These are phyloP conservation scores for Papilionanthe hybrid DNA, from an alignment of 116 monocot species.

Conservation along the genomic window DNA sequence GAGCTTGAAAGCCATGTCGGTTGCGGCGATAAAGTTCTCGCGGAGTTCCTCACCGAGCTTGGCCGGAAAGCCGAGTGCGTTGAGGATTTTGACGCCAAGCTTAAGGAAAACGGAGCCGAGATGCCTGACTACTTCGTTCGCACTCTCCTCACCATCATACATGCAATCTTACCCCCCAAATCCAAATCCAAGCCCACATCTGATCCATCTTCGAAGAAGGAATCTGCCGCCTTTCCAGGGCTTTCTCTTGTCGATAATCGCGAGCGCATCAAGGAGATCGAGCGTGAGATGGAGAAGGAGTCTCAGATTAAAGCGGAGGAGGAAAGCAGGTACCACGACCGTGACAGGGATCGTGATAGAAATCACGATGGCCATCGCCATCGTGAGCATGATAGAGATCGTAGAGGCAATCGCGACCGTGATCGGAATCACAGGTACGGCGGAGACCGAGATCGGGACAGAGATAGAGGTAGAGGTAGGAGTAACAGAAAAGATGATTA, in stretches of 20 bases:
- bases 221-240: constrained; percentile 17
- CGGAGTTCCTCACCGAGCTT: constrained; percentile 51
- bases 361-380: constrained; percentile 6
- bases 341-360: constrained; percentile 3
- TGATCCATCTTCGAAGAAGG: background rate
- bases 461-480: constrained; percentile 15
- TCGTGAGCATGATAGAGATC: constrained; percentile 17
- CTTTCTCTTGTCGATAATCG: constrained; percentile 44
- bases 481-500: constrained; percentile 16
- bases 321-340: constrained; percentile 1
- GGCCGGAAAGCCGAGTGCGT: constrained; percentile 47
- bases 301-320: constrained; percentile 4
- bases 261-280: constrained; percentile 28
- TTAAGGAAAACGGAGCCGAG: constrained; percentile 84
- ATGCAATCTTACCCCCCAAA: constrained; percentile 72
- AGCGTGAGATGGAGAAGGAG: constrained; percentile 29
- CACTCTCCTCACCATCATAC: constrained; percentile 89
- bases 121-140: constrained; percentile 95
- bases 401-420: constrained; percentile 12
- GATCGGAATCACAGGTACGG: constrained; percentile 18
- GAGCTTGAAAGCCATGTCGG: constrained; percentile 82
- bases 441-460: no score
- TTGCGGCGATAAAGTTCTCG: constrained; percentile 41
- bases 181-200: constrained; percentile 13
- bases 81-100: constrained; percentile 68